Conservation (phyloP, 192 early-diverging fungal genomes). For the Dimargaris xerosporica region DNA sequence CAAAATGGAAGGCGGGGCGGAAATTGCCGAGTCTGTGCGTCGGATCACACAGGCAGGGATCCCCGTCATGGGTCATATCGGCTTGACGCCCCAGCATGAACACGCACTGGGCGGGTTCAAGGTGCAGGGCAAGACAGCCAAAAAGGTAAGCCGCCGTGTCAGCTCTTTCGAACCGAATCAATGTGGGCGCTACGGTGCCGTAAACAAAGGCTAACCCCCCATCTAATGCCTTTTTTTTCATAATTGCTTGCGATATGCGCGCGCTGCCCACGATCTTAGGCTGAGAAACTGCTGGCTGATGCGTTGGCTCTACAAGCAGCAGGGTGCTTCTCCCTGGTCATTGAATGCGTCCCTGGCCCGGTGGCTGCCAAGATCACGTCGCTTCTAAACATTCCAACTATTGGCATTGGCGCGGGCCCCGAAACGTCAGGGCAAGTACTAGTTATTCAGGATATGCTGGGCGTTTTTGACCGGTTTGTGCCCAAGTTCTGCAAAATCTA, state of each 20-base stretch:
- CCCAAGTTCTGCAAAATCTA: slow-evolving; percentile 92
- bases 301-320: slow-evolving; percentile 80
- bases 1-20: slow-evolving; percentile 88
- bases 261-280: slow-evolving; percentile 22
- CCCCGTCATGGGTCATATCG: slow-evolving; percentile 89
- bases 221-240: too few species aligned
- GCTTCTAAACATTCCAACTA: slow-evolving; percentile 69
- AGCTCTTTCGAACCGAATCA: too few species aligned
- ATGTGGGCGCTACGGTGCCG: too few species aligned
- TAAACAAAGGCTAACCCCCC: too few species aligned
- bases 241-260: too few species aligned
- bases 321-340: slow-evolving; percentile 77
- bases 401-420: slow-evolving; percentile 91
- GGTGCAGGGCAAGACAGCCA: slow-evolving; percentile 78
- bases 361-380: slow-evolving; percentile 78
- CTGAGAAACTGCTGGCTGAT: slow-evolving; percentile 62
- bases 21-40: slow-evolving; percentile 60
- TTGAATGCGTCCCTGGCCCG: slow-evolving; percentile 85
- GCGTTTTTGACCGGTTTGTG: slow-evolving; percentile 78
- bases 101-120: slow-evolving; percentile 76
- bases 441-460: slow-evolving; percentile 81
- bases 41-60: slow-evolving; percentile 76
- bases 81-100: slow-evolving; percentile 87
- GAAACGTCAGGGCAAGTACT: slow-evolving; percentile 87
- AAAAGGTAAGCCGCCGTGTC: slow-evolving; percentile 25